Evolutionary conservation across 106 monocot genomes (phyloP).

Genomic region (Amphibolis antarctica): DNA sequence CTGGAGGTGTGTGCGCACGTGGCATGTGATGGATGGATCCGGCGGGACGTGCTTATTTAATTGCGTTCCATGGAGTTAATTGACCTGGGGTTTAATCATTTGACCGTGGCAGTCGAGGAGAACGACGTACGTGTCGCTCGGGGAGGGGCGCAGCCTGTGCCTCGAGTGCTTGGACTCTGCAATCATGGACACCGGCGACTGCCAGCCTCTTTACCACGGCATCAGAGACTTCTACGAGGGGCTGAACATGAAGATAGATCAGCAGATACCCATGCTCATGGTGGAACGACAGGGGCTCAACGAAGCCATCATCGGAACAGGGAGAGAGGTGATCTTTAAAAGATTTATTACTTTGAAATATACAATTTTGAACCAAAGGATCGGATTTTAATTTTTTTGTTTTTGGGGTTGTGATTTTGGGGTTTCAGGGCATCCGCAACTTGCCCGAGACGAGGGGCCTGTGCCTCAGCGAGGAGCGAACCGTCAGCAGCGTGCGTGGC

Average conservation of each 20-base stretch:
- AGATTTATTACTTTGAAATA: too few relatives aligned
- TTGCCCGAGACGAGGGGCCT: conserved; percentile 95
- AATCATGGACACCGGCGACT: conserved; percentile 93
- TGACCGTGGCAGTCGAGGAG: conserved; percentile 75
- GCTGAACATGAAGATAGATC: conserved; percentile 91
- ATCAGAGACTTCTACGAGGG: conserved; percentile 98
- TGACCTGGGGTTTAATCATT: too few relatives aligned
- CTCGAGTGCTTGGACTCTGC: conserved; percentile 89
- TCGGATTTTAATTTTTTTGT: too few relatives aligned
- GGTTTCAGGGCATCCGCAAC: conserved; percentile 60
- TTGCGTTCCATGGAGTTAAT: too few relatives aligned
- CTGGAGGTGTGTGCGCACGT: conserved; percentile 68
- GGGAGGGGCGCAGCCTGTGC: conserved; percentile 82
- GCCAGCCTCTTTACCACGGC: conserved; percentile 83
- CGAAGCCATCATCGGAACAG: conserved; percentile 99
- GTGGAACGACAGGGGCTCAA: conserved; percentile 97
- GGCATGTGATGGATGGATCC: too few relatives aligned
- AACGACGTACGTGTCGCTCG: conserved; percentile 63
- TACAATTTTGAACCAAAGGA: too few relatives aligned
- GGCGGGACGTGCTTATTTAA: too few relatives aligned
- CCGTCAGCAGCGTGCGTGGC: conserved; percentile 69
- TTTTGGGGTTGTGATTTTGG: neutral
- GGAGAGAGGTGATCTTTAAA: conserved; percentile 91
- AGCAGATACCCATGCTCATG: conserved; percentile 98
- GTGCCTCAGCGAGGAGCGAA: conserved; percentile 90